phyloP scores from a whole-genome alignment of 2,329 filamentous ascomycete species.

The Aspergillus novoparasiticus region DNA sequence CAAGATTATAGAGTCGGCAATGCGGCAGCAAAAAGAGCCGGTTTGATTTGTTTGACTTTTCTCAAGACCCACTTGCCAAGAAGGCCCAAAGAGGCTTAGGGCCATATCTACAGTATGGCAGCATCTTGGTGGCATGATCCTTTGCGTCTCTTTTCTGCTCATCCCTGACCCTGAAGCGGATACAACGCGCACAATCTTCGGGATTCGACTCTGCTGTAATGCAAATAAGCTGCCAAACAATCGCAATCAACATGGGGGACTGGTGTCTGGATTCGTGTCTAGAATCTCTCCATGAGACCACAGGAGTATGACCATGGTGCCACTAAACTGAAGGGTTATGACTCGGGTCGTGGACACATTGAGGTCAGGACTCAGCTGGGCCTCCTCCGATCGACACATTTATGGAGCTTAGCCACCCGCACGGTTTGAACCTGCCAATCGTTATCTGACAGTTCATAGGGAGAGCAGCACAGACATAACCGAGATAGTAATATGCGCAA shows the following conservation, averaged over 20 bases:
- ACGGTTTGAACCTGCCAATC: not conserved
- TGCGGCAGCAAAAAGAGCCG: not conserved
- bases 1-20: not conserved
- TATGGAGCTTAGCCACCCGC: not conserved
- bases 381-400: not conserved
- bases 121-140: not conserved
- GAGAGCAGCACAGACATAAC: conserved; percentile 2
- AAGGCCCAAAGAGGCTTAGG: not conserved
- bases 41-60: not conserved
- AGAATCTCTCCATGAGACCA: not conserved
- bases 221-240: not conserved
- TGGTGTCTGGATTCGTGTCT: not conserved
- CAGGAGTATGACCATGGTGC: not conserved
- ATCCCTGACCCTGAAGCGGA: not conserved
- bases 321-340: not conserved
- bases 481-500: not conserved
- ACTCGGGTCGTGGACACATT: not conserved
- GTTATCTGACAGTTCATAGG: not conserved
- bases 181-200: not conserved
- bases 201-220: not conserved
- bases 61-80: not conserved
- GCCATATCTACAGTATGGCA: not conserved
- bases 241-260: not conserved
- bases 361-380: not conserved
- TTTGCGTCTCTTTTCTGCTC: not conserved